Evolutionary conservation across 257 asterid species (phyloP).

Genomic region (Nicotiana noctiflora): DNA sequence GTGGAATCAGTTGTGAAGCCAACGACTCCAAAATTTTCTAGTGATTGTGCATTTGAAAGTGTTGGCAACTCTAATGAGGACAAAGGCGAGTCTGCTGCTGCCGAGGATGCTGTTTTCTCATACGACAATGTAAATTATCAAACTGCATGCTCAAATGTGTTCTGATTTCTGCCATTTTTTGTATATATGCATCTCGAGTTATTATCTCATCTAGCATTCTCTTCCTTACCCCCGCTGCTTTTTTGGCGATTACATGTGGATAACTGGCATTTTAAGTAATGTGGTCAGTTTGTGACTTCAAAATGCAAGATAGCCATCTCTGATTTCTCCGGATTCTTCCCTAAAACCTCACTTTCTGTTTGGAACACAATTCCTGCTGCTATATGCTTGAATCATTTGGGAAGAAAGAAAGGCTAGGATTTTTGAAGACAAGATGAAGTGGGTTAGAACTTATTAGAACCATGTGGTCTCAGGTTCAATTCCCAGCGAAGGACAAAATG

Average conservation of each 20-base stretch:
- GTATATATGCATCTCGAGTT: not conserved
- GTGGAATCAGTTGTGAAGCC: conserved; percentile 64
- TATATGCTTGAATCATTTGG: no score
- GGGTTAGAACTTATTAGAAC: no score
- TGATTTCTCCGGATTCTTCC: no score
- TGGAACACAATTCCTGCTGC: no score
- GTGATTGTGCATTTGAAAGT: conserved; percentile 53
- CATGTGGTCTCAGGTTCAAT: no score
- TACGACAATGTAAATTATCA: conserved; percentile 42
- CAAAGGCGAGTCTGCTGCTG: conserved; percentile 43
- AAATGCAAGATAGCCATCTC: no score
- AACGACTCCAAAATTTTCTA: conserved; percentile 50
- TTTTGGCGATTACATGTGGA: not conserved
- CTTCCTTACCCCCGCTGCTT: not conserved
- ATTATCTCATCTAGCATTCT: not conserved
- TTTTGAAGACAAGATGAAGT: no score
- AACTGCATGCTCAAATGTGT: not conserved
- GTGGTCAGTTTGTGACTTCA: no score
- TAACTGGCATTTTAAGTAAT: not conserved
- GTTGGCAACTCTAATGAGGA: conserved; percentile 60
- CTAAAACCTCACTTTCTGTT: not conserved
- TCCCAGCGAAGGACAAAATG: no score
- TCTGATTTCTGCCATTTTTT: not conserved
- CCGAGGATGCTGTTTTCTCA: conserved; percentile 28
- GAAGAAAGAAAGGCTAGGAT: no score